Conservation (phyloP, 805 yeast species). For the Lipomyces starkeyi region DNA sequence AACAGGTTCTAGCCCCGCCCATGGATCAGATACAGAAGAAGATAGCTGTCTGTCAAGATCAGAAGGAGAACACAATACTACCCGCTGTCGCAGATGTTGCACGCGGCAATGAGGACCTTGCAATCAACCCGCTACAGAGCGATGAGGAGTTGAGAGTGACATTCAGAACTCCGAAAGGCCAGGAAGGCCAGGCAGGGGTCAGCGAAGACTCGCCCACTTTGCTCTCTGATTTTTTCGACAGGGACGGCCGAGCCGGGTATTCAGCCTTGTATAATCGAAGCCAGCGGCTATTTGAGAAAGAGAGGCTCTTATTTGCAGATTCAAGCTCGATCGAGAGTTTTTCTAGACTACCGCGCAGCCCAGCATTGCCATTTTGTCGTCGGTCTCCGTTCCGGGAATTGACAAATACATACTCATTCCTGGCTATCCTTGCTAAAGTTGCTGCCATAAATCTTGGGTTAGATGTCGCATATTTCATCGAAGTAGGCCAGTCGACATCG, state of each 20-base stretch:
- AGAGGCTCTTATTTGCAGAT: neutral
- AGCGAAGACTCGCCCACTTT: neutral
- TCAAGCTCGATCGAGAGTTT: neutral
- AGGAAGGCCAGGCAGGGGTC: neutral
- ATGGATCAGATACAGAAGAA: neutral
- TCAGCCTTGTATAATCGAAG: neutral
- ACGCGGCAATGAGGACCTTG: neutral
- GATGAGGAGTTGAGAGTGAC: neutral
- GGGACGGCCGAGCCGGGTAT: neutral
- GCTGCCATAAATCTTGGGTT: conserved; percentile 13
- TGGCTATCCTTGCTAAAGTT: conserved; percentile 17
- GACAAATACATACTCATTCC: conserved; percentile 8
- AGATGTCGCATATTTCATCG: conserved; percentile 16
- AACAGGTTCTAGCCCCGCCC: neutral
- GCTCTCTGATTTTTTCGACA: neutral
- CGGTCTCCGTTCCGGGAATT: conserved; percentile 2
- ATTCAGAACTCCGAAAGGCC: neutral
- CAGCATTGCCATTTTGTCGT: neutral
- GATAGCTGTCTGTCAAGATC: neutral
- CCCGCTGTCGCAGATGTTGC: neutral
- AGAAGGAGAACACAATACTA: neutral
- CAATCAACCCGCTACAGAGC: neutral
- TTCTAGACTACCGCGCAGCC: neutral
- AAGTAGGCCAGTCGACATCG: conserved; percentile 9
- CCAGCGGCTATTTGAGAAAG: neutral